A percentile compares a stretch with the other conserved stretches of the same genome.
Conservation (phyloP, 1,284 basidiomycete genomes). For the Malassezia sp. region DNA sequence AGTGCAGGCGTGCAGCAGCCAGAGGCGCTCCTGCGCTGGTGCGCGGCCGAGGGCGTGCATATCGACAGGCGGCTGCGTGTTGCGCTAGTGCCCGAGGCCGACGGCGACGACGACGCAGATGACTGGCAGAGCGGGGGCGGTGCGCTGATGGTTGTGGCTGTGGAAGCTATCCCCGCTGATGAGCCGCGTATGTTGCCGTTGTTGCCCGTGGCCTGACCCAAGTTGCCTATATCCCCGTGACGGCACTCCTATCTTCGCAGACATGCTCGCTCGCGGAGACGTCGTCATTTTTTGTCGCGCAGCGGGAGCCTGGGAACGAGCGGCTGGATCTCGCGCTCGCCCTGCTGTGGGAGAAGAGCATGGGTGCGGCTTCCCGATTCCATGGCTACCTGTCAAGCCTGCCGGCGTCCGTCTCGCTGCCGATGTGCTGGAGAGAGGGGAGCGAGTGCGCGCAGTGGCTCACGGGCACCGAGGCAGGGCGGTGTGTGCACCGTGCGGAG, state of each 20-base stretch:
- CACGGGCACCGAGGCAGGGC: conserved; percentile 18
- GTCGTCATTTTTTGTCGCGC: not conserved
- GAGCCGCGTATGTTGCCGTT: too few relatives aligned
- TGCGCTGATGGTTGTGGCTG: not conserved
- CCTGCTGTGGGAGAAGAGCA: conserved; percentile 25
- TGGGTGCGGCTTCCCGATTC: conserved; percentile 19
- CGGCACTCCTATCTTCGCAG: not conserved
- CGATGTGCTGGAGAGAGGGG: conserved; percentile 7
- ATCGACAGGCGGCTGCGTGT: conserved; percentile 1
- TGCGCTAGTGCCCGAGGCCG: not conserved
- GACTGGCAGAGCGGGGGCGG: too few relatives aligned
- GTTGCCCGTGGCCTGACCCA: too few relatives aligned
- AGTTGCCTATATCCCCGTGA: conserved; percentile 5
- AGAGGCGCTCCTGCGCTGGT: not conserved
- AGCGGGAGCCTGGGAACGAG: not conserved
- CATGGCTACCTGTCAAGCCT: conserved; percentile 22
- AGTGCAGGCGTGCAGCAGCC: not conserved
- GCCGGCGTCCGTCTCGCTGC: conserved; percentile 17
- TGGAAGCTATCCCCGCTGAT: not conserved
- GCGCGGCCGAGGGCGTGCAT: not conserved
- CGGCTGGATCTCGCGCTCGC: conserved; percentile 26
- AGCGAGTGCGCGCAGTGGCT: conserved; percentile 14
- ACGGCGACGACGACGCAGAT: not conserved
- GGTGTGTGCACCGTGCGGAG: conserved; percentile 7
- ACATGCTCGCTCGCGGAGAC: not conserved